phyloP scores from a whole-genome alignment of 2,329 filamentous ascomycete genomes.

The Trichothecium roseum region DNA sequence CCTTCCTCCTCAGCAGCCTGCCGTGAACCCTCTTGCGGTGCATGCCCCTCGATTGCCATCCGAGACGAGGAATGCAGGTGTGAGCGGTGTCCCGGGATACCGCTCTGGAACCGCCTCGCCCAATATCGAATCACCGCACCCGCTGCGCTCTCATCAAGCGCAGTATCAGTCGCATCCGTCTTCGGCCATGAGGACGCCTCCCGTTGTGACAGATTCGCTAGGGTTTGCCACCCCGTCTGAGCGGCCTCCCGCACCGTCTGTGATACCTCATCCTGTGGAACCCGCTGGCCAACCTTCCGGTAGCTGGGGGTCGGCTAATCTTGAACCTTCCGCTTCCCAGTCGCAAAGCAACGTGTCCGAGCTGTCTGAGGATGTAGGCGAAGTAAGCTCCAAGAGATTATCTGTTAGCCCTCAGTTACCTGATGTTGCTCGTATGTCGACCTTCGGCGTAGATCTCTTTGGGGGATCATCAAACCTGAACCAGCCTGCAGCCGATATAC shows the following conservation, averaged over 20 bases:
- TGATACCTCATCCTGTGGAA: constrained; percentile 4
- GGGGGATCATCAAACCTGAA: background rate
- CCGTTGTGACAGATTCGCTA: constrained; percentile 5
- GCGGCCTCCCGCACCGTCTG: background rate
- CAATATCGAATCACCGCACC: background rate
- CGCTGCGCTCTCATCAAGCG: background rate
- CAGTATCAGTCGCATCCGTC: background rate
- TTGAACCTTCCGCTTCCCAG: background rate
- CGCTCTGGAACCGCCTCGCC: background rate
- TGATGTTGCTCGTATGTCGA: constrained; percentile 46
- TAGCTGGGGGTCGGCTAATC: background rate
- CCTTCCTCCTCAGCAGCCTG: constrained; percentile 23
- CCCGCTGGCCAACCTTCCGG: background rate
- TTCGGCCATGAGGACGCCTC: constrained; percentile 1
- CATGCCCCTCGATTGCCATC: constrained; percentile 19
- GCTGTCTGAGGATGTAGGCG: constrained; percentile 8
- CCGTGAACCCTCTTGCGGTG: constrained; percentile 11
- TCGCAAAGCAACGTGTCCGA: constrained; percentile 10
- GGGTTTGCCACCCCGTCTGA: constrained; percentile 3
- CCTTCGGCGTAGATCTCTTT: constrained; percentile 50
- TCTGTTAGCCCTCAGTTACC: constrained; percentile 49
- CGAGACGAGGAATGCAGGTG: constrained; percentile 8
- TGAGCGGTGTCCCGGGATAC: background rate
- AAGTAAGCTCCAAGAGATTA: constrained; percentile 16
- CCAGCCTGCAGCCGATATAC: no score